Evolutionary conservation across 768 basidiomycete genomes (phyloP).

Genomic region (Lanmaoa rubissima): DNA sequence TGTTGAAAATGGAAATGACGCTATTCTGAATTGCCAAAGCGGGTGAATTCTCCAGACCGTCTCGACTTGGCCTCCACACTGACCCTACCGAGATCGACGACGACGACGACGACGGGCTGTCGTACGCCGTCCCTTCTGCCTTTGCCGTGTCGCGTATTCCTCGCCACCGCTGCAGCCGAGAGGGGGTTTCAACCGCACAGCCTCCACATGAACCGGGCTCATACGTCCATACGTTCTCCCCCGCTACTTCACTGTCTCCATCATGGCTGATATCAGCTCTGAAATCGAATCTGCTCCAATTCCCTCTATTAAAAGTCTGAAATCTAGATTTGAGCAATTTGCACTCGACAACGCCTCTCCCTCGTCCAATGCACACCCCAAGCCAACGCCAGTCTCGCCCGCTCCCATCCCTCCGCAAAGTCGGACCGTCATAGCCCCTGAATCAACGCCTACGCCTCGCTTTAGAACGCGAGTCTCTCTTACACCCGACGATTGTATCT

Average conservation of each 20-base stretch:
- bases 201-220: neutral
- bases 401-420: conserved; percentile 7
- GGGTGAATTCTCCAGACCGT: conserved; percentile 1
- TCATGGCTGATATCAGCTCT: conserved; percentile 19
- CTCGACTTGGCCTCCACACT: neutral
- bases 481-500: conserved; percentile 14
- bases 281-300: conserved; percentile 52
- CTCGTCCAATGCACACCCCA: neutral
- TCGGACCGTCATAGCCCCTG: conserved; percentile 23
- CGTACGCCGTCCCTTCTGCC: neutral
- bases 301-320: conserved; percentile 66
- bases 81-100: conserved; percentile 4
- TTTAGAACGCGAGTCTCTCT: conserved; percentile 39
- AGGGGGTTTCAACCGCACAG: conserved; percentile 1
- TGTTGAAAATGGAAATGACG: conserved; percentile 7
- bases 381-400: neutral
- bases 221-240: conserved; percentile 1
- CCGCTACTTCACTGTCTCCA: neutral
- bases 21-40: conserved; percentile 14
- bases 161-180: neutral
- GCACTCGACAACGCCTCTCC: conserved; percentile 40
- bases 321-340: conserved; percentile 69
- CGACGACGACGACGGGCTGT: conserved; percentile 5
- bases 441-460: conserved; percentile 38
- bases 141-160: neutral